These are phyloP conservation scores for Gymnopilus dilepis DNA, from an alignment of 768 basidiomycete species.

Conservation along the genomic window DNA sequence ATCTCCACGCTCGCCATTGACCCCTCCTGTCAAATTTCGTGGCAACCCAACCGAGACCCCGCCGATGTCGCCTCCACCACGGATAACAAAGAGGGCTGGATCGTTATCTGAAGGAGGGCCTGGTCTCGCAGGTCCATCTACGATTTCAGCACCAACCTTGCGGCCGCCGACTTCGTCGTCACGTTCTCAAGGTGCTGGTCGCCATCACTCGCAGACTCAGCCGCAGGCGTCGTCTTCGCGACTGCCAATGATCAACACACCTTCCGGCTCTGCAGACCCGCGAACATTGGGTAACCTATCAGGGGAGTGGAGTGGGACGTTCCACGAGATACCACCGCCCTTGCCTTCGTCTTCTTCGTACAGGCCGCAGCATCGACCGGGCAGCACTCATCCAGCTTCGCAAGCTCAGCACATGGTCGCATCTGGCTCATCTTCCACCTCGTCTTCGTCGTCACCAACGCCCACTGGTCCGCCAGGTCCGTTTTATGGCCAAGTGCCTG, in stretches of 20 bases:
- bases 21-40: background rate
- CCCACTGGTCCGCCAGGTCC: background rate
- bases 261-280: constrained; percentile 7
- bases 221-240: constrained; percentile 1
- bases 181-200: background rate
- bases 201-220: background rate
- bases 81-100: constrained; percentile 8
- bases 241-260: background rate
- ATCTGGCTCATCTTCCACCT: background rate
- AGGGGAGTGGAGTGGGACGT: constrained; percentile 44
- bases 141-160: constrained; percentile 2
- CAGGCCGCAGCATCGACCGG: background rate
- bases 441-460: background rate
- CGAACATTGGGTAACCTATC: constrained; percentile 35
- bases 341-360: constrained; percentile 9
- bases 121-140: constrained; percentile 4
- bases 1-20: background rate
- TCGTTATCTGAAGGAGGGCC: background rate
- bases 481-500: background rate
- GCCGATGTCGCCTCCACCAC: constrained; percentile 4
- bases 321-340: constrained; percentile 39
- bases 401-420: background rate
- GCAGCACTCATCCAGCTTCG: background rate
- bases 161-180: constrained; percentile 6
- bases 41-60: background rate